Evolutionary conservation across 768 basidiomycete species (phyloP), one percentile per base, ranked within the genome.

Genomic region (Hypholoma sublateritium): DNA sequence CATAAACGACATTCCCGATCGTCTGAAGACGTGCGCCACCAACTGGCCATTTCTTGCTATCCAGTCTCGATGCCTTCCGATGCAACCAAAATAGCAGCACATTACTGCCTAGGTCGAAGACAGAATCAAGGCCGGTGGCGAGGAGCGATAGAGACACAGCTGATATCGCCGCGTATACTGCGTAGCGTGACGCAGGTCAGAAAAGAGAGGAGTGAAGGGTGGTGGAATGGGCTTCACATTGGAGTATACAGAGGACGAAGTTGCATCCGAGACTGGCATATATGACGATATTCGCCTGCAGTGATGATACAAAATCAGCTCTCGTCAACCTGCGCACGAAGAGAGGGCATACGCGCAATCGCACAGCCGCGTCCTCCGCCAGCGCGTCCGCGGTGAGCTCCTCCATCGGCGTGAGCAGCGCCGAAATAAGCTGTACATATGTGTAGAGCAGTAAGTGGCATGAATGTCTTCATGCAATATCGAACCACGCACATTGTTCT

Each of bases 81-180:
- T 98, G 88, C 2, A 95, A 75, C 79, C 82, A 86, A 62, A 85
- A 89, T 2, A 95, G 77, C n/a, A 95, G 75, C 41, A 93, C 69
- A 63, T 93, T 94, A 66, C 90, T 91, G 45, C 88, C 88, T 59
- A 91, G 79, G 68, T 95, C 93, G 65, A 88, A 92, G 14, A 91
- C 77, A 11, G 95, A 86, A 69, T 98, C 96, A 66, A 95, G 89
- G 8, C 82, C 89, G 1, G 94, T 96, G 12, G 94, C 93, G 57
- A 98, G 81, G 48, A 98, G 77, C 3, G 94, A 93, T 4, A 98
- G 76, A 0, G 93, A 96, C 4, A 82, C 60, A 1, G 93, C 88
- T 1, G 91, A 90, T 49, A 92, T 80, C 13, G 97, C 96, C 11
- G 92, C 96, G 68, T 98, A 99, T 64, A 99, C 91, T 94, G 62